Evolutionary conservation across 805 yeast genomes (phyloP), one percentile per base, ranked within the genome.

Genomic region (Scheffersomyces stipitis): DNA sequence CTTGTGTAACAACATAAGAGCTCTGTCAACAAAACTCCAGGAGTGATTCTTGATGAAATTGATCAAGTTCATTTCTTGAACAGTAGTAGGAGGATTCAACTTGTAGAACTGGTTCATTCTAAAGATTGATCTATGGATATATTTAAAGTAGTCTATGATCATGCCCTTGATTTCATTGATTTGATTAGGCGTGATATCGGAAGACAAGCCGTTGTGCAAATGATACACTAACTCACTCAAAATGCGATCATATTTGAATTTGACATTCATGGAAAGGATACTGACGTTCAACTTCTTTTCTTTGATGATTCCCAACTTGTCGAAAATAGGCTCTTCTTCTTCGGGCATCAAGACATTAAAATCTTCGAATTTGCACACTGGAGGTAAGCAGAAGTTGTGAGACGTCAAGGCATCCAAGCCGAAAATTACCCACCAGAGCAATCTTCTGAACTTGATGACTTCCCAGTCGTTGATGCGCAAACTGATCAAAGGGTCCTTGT

Each of bases 371-470:
- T 63, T 60, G 40, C 81, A 75, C 23, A 75, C 65, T 1, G 84
- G 85, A 0, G 78, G 71, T 22, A 76, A 54, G 50, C 78, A 70
- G 33, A 74, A 74, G 43, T 78, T 77, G 40, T 77, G 71, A 26
- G 82, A 71, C 6, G 80, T 74, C 41, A 76, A 64, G 3, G 76
- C 70, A 52, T 80, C 86, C 41, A 80, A 56, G 18, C 77, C 76
- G 42, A 78, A 78, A 5, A 80, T 75, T 26, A 78, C 80, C 84
- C 84, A 80, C 84, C 85, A 80, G n/a, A 80, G 52, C 36, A 78
- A 51, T 51, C 85, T 64, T 53, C 81, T 64, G 32, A 71, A 63
- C 41, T 76, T 79, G 5, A 80, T 69, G 15, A 70, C 62, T 35
- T 67, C 69, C 51, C 66, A 60, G 42, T 77, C 75, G 2, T 68